These are phyloP conservation scores for Gossypium gossypioides DNA, from an alignment of 441 rosid species.

Conservation along the genomic window DNA sequence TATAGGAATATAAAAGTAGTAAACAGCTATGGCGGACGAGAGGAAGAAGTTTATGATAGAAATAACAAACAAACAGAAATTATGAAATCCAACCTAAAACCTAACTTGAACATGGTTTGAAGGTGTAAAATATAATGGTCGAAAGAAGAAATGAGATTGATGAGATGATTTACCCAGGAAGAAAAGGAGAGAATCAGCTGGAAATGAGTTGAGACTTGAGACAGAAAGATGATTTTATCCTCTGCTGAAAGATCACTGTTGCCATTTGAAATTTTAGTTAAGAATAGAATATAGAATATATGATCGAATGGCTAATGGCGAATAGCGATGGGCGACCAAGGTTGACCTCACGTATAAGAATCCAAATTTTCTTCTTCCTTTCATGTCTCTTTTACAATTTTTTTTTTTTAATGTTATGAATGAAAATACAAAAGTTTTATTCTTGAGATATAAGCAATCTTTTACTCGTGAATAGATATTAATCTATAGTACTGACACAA, in stretches of 20 bases:
- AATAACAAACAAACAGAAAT: neutral
- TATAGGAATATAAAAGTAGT: neutral
- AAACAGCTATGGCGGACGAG: neutral
- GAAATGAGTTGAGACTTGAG: neutral
- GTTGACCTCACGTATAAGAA: neutral
- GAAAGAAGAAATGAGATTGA: neutral
- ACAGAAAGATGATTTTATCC: neutral
- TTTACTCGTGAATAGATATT: too few species aligned
- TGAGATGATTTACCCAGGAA: neutral
- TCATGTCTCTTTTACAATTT: neutral
- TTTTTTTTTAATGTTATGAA: neutral
- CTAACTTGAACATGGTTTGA: slow-evolving; percentile 9
- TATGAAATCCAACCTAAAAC: neutral
- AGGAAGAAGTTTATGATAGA: neutral
- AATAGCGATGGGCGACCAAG: neutral
- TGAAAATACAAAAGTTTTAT: too few species aligned
- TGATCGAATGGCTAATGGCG: neutral
- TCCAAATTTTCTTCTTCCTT: neutral
- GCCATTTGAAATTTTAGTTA: too few species aligned
- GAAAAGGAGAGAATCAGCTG: neutral
- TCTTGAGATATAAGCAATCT: too few species aligned
- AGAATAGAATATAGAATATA: neutral
- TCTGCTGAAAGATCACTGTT: neutral
- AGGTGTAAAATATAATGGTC: neutral
- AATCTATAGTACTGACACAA: too few species aligned